These are phyloP conservation scores for Flaveria linearis DNA, from an alignment of 129 eudicot species.

Conservation along the genomic window DNA sequence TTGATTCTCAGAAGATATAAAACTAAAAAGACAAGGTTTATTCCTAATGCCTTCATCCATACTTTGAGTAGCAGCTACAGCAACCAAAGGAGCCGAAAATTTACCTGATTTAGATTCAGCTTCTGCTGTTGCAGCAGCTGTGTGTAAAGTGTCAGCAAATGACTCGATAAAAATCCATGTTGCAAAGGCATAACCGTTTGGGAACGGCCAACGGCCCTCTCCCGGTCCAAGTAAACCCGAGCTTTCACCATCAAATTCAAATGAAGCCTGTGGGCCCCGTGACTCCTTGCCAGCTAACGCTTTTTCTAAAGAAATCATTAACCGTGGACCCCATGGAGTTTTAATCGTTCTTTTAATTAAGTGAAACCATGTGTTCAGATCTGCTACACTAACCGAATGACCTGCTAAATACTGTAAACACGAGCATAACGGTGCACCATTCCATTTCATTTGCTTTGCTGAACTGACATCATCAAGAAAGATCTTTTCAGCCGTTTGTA, in stretches of 20 bases:
- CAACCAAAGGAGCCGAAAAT: slow-evolving; percentile 65
- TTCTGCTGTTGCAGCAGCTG: slow-evolving; percentile 67
- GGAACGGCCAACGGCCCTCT: slow-evolving; percentile 94
- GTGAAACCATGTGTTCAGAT: slow-evolving; percentile 74
- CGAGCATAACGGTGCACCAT: slow-evolving; percentile 75
- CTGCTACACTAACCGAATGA: slow-evolving; percentile 73
- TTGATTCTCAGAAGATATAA: slow-evolving; percentile 90
- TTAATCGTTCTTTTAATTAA: slow-evolving; percentile 50
- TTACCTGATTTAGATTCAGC: slow-evolving; percentile 78
- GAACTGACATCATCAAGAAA: slow-evolving; percentile 58
- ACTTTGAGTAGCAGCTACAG: slow-evolving; percentile 76
- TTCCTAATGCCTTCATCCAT: slow-evolving; percentile 80
- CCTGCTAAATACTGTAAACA: slow-evolving; percentile 91
- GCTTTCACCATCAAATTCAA: slow-evolving; percentile 95
- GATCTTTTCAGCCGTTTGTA: slow-evolving; percentile 74
- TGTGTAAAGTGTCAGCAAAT: slow-evolving; percentile 70
- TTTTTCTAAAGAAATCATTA: slow-evolving; percentile 74
- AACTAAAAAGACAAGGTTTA: slow-evolving; percentile 89
- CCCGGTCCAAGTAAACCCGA: slow-evolving; percentile 94
- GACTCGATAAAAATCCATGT: slow-evolving; percentile 93
- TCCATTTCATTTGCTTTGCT: slow-evolving; percentile 62
- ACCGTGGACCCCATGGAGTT: slow-evolving; percentile 72
- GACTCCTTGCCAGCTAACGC: slow-evolving; percentile 82
- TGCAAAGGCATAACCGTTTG: slow-evolving; percentile 80
- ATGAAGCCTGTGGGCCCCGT: slow-evolving; percentile 79